Base-by-base conservation (phyloP, 2,329 filamentous ascomycete species). In the Pyrenochaeta sp. region DNA sequence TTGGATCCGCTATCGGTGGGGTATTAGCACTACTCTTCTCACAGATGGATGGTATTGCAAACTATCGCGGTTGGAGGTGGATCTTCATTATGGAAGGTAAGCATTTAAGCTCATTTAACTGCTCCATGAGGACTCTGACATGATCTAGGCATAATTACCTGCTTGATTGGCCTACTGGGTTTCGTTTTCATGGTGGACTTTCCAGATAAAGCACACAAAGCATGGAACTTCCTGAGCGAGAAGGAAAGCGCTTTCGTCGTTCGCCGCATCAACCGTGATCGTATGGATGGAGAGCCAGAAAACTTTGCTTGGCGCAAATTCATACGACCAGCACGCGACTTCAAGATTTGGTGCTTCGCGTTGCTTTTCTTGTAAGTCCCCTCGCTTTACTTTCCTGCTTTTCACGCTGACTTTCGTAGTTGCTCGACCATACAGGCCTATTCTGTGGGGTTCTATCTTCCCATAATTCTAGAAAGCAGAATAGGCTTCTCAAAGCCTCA, bases 111-210 rank as follows among this genome's bases (percentile, higher is more conserved):
- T n/a, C n/a, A n/a, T n/a, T n/a, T n/a, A n/a, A n/a, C n/a, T n/a
- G n/a, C n/a, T n/a, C n/a, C n/a, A n/a, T n/a, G n/a, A n/a, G n/a
- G n/a, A n/a, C n/a, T n/a, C n/a, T n/a, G n/a, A n/a, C n/a, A n/a
- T n/a, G n/a, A n/a, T n/a, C n/a, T n/a, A 13, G 36, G 36, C 6
- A 30, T 30, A 3, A 18, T 28, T 15, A 29, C 27, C 18, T 28
- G 20, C 11, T 9, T 37, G 3, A 34, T 47, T 27, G 44, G 44
- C 10, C 22, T 42, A 3, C 5, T 28, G 4, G 24, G 26, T 3
- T 24, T 22, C 11, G 20, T 27, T 15, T 28, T 35, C 13, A 20
- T 46, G 22, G 30, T 46, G 6, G 42, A 46, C 22, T 46, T 46
- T 21, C 42, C 37, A 2, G 42, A 46, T 22, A 5, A 29, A 41